Evolutionary conservation across 2,329 filamentous ascomycete genomes (phyloP).

Genomic region (Sporothrix humicola): DNA sequence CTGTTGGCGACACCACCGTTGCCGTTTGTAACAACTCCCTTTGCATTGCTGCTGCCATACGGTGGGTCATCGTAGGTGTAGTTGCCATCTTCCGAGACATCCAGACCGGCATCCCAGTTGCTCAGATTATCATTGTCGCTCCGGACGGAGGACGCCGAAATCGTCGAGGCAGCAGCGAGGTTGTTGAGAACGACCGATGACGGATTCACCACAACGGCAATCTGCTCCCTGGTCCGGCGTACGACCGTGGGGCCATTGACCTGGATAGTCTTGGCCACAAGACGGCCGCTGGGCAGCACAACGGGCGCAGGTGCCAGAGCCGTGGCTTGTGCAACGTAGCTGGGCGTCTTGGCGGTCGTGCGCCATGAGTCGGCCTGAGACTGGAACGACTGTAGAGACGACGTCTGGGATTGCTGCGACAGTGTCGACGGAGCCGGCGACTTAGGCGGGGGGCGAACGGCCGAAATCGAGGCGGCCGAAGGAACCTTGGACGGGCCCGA

Average conservation of each 20-base stretch:
- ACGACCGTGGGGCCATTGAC: slow-evolving; percentile 15
- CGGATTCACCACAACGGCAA: not conserved
- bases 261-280: slow-evolving; percentile 35
- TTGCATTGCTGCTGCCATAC: not conserved
- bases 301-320: slow-evolving; percentile 31
- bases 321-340: slow-evolving; percentile 36
- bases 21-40: not conserved
- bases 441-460: slow-evolving; percentile 29
- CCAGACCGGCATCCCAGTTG: slow-evolving; percentile 19
- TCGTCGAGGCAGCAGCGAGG: not conserved
- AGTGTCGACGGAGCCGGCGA: slow-evolving; percentile 38
- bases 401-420: slow-evolving; percentile 45
- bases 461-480: slow-evolving; percentile 1
- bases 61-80: not conserved
- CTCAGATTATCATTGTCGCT: not conserved
- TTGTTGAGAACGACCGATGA: slow-evolving; percentile 7
- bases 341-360: slow-evolving; percentile 43
- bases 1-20: not conserved
- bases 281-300: slow-evolving; percentile 26
- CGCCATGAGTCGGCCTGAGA: slow-evolving; percentile 38
- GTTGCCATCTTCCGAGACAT: slow-evolving; percentile 19
- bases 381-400: slow-evolving; percentile 22
- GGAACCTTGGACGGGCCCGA: not conserved
- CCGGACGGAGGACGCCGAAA: not conserved
- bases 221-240: slow-evolving; percentile 16